Evolutionary conservation across 2,329 filamentous ascomycete genomes (phyloP), one percentile per base, ranked within the genome.

Genomic region (Lasiodiplodia citricola): DNA sequence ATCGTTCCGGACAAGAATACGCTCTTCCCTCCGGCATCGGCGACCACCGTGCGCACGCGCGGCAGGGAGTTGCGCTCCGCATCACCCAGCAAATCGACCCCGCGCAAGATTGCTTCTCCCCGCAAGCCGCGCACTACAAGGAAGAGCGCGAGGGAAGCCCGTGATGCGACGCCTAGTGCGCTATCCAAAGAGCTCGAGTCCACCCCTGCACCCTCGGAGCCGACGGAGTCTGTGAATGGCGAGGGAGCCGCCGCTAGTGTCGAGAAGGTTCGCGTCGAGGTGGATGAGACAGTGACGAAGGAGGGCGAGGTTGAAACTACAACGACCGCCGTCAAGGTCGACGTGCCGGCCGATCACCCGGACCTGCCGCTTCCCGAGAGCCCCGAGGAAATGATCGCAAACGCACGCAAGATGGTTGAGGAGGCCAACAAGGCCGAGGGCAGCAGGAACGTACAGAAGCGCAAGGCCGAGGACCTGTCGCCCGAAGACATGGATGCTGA

Each of bases 361-460:
- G 88, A 92, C 70, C 85, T 94, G 10, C 90, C 92, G 0, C 87
- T 90, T 14, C 89, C 92, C 0, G 91, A 94, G 71, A 92, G 96
- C 74, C 90, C 94, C 1, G 87, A 91, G 68, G 87, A 90, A 67
- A 94, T 97, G 91, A 91, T 98, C 69, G 90, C 90, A 35, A 90
- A 93, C 75, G 96, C 96, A 38, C 93, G 91, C 82, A 88, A 90
- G 73, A 97, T 97, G 92, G 94, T 97, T 5, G 87, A 91, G 71
- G 89, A 89, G 72, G 90, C 90, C 38, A 85, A 90, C 70, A 87
- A 86, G 68, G 81, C 83, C 11, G 81, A 84, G 21, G 77, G 76
- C n/a, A 75, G 67, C 18, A 68, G 69, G 35, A 64, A 69, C 25
- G 16, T 56, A 25, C 71, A 73, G 37, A 81, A 81, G 77, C 78